Base-by-base conservation (phyloP, 768 basidiomycete genomes). In the Phlebiopsis flavidoalba region DNA sequence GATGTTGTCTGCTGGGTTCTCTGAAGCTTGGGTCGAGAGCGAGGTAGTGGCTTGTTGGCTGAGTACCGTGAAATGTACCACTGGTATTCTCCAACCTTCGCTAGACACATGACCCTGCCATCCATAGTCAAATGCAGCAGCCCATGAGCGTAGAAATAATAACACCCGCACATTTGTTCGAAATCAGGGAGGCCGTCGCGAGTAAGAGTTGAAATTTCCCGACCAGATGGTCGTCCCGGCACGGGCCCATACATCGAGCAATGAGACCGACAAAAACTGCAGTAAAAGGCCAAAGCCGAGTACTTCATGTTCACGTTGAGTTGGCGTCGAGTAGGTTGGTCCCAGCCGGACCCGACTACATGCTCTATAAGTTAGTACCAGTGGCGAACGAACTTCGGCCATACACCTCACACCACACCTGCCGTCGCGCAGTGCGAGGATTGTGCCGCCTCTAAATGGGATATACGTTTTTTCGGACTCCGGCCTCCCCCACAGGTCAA, bases 61-160 rank as follows among this genome's bases (percentile, higher is more conserved):
- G 70, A 56, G 70, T 75, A 45, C 85, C 84, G 60, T 87, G 83
- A 67, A n/a, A 87, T 87, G 69, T 76, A 76, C 72, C 84, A 86
- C 76, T 85, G 83, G 68, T 82, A 84, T 40, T 74, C 68, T 26
- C 82, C 82, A 43, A 83, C 79, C 73, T n/a, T 81, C 71, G 70
- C 76, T 79, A 7, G 80, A 71, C 81, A n/a, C 81, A 84, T 31
- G 80, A 81, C 83, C 82, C 83, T 83, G 48, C 3, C 63, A 49
- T 6, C 2, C 26, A 31, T 31, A 2, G 26, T 31, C 26, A 31
- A 11, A 8, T 4, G 21, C 50, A 51, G 24, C 33, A 7, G n/a
- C n/a, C 50, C 5, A 26, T 21, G 19, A 21, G 14, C 10, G 17
- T 8, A 35, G 26, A 19, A 56, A 14, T 11, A 10, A 14, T n/a